These are phyloP conservation scores for Nectriaceae sp. DNA, from an alignment of 2,329 filamentous ascomycete species.

Conservation along the genomic window DNA sequence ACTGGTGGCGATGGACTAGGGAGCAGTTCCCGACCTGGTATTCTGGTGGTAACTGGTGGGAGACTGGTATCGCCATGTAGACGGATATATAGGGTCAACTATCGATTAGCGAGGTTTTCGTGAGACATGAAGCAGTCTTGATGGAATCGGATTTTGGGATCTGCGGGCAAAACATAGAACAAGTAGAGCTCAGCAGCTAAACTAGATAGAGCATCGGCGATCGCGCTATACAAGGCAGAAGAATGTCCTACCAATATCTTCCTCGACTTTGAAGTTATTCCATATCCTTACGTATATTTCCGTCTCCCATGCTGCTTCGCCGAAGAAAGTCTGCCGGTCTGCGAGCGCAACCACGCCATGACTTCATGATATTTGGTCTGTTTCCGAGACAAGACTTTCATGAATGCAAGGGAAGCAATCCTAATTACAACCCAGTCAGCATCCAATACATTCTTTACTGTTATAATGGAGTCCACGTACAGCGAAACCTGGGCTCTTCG, in stretches of 20 bases:
- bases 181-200: too few relatives aligned
- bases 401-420: conserved; percentile 71
- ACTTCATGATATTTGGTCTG: conserved; percentile 69
- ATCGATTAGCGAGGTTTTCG: not conserved
- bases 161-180: too few relatives aligned
- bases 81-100: not conserved
- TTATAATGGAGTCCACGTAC: conserved; percentile 44
- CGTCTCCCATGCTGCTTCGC: not conserved
- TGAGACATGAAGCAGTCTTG: not conserved
- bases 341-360: conserved; percentile 66
- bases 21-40: conserved; percentile 57
- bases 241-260: too few relatives aligned
- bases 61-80: conserved; percentile 38
- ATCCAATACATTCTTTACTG: not conserved
- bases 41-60: conserved; percentile 64
- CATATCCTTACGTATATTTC: not conserved
- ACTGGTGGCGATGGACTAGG: conserved; percentile 68
- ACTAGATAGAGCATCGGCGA: not conserved
- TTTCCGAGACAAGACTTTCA: conserved; percentile 65
- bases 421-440: conserved; percentile 38
- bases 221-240: too few relatives aligned
- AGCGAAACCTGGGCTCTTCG: conserved; percentile 61
- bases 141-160: not conserved
- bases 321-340: conserved; percentile 40
- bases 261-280: too few relatives aligned